Evolutionary conservation across 805 yeast species (phyloP).

Genomic region (Yarrowia bubula): DNA sequence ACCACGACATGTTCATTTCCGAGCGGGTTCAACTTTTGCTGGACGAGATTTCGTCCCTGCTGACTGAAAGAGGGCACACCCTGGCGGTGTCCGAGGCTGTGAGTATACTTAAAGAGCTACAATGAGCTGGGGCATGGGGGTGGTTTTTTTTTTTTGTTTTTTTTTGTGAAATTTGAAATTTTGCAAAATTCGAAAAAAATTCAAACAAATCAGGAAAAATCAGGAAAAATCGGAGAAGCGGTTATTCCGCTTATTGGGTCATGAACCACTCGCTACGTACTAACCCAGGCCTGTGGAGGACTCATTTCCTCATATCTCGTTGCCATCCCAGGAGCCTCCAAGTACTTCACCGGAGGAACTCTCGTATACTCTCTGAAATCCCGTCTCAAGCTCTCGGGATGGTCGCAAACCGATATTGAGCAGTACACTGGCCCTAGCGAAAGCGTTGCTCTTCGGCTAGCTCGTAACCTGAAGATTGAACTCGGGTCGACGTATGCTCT

Average conservation of each 20-base stretch:
- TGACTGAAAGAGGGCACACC: conserved; percentile 57
- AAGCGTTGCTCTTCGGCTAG: conserved; percentile 68
- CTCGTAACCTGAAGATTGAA: conserved; percentile 75
- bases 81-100: conserved; percentile 75
- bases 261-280: neutral
- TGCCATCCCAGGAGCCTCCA: conserved; percentile 81
- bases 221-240: no score
- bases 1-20: conserved; percentile 55
- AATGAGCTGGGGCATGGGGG: no score
- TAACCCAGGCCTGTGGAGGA: conserved; percentile 72
- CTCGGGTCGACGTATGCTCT: conserved; percentile 79
- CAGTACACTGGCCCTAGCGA: conserved; percentile 81
- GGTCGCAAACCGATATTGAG: conserved; percentile 68
- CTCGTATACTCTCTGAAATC: conserved; percentile 75
- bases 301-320: conserved; percentile 75
- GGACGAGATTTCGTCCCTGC: conserved; percentile 53
- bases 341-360: conserved; percentile 81
- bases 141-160: no score
- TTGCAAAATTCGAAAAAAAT: no score
- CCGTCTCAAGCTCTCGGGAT: conserved; percentile 70
- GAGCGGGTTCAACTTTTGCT: conserved; percentile 52
- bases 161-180: neutral
- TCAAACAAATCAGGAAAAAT: no score
- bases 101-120: neutral
- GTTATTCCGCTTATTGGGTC: no score